phyloP scores from a whole-genome alignment of 257 asterid genomes.

The Cinchona pubescens region DNA sequence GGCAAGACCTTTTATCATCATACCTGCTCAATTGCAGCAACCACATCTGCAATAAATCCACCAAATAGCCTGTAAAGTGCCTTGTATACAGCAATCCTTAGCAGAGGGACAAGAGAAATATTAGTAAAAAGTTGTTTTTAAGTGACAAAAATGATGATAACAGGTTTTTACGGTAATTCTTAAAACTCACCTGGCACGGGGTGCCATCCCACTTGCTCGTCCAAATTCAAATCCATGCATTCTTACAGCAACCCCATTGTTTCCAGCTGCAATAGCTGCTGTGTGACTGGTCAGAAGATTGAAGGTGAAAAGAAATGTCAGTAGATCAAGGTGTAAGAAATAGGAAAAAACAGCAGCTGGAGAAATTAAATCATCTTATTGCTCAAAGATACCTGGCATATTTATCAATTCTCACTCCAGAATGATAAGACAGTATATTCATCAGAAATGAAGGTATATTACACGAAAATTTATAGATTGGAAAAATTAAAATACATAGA shows the following conservation, averaged over 20 bases:
- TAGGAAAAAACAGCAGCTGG: background rate
- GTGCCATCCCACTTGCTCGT: conserved; percentile 99
- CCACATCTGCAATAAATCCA: conserved; percentile 94
- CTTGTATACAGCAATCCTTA: conserved; percentile 97
- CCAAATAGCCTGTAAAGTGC: conserved; percentile 95
- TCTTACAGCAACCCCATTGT: conserved; percentile 91
- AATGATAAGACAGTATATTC: background rate
- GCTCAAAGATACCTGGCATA: too few species aligned
- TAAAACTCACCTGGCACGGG: conserved; percentile 81
- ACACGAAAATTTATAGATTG: background rate
- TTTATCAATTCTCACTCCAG: background rate
- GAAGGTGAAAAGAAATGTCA: background rate
- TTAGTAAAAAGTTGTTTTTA: background rate
- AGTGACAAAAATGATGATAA: conserved; percentile 6
- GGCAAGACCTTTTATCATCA: background rate
- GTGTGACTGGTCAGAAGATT: conserved; percentile 65
- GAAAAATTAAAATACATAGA: background rate
- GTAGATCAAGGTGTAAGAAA: background rate
- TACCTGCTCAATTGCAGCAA: conserved; percentile 99
- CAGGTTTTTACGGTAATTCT: background rate
- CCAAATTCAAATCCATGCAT: conserved; percentile 96
- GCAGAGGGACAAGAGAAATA: conserved; percentile 23
- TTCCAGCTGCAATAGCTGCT: conserved; percentile 98
- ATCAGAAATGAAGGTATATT: background rate
- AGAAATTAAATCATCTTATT: background rate